Evolutionary conservation across 2,329 filamentous ascomycete species (phyloP).

Genomic region (Fusarium solani-melongenae): DNA sequence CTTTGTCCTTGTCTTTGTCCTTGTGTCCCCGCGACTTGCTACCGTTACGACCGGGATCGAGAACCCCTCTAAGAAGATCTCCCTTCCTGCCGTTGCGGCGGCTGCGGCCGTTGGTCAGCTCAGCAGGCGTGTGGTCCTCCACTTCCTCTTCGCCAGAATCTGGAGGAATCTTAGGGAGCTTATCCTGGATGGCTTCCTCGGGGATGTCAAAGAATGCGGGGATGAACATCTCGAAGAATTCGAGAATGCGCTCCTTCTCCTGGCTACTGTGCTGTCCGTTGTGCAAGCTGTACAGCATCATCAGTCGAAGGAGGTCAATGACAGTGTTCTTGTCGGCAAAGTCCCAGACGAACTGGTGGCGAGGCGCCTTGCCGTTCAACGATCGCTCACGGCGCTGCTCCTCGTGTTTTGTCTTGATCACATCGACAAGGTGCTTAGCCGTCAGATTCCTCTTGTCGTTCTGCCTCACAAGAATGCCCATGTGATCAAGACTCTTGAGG

Average conservation of each 20-base stretch:
- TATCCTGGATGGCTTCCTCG: constrained; percentile 74
- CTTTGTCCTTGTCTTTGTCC: constrained; percentile 55
- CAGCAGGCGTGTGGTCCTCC: constrained; percentile 78
- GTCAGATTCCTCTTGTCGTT: constrained; percentile 93
- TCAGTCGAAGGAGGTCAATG: constrained; percentile 69
- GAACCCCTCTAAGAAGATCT: constrained; percentile 84
- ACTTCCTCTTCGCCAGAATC: constrained; percentile 80
- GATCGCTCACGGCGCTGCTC: constrained; percentile 82
- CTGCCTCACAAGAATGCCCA: constrained; percentile 89
- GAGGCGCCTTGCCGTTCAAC: constrained; percentile 69
- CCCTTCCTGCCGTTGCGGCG: constrained; percentile 81
- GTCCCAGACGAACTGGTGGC: constrained; percentile 79
- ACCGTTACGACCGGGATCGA: constrained; percentile 80
- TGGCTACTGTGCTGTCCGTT: constrained; percentile 77
- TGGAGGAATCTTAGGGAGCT: constrained; percentile 75
- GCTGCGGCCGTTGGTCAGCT: constrained; percentile 74
- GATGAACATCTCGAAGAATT: constrained; percentile 82
- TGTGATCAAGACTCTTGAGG: constrained; percentile 95
- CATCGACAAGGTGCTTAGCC: constrained; percentile 87
- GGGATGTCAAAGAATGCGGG: constrained; percentile 81
- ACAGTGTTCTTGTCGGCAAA: constrained; percentile 79
- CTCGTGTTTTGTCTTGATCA: constrained; percentile 92
- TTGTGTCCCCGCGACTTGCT: constrained; percentile 78
- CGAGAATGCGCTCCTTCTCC: constrained; percentile 78
- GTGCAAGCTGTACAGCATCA: constrained; percentile 73